A percentile compares a stretch with the other conserved stretches of the same genome.
Conservation (phyloP, 331 rosid genomes). For the Telfairia occidentalis region DNA sequence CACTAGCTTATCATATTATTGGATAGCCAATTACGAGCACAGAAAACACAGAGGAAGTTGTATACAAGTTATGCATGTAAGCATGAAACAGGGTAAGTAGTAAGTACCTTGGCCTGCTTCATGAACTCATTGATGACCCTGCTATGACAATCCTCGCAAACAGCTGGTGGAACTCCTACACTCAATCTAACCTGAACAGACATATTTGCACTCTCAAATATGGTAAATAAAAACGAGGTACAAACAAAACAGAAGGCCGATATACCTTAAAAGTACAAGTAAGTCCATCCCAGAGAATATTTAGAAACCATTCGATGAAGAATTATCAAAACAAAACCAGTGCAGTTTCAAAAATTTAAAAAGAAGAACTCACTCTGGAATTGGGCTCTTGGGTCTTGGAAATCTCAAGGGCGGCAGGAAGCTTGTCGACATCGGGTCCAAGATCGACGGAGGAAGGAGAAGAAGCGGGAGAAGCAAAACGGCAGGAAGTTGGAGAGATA, state of each 20-base stretch:
- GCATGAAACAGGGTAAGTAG: neutral
- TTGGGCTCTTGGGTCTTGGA: constrained; percentile 50
- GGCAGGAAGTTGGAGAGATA: constrained; percentile 10
- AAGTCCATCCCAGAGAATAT: too few species aligned
- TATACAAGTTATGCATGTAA: neutral
- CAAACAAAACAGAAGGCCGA: neutral
- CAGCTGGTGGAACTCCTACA: constrained; percentile 64
- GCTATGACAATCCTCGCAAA: constrained; percentile 74
- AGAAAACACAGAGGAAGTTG: neutral
- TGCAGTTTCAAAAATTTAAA: neutral
- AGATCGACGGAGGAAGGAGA: constrained; percentile 37
- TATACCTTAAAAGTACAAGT: too few species aligned
- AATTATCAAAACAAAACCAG: neutral
- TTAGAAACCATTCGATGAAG: neutral
- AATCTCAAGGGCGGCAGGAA: constrained; percentile 52
- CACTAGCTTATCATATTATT: too few species aligned
- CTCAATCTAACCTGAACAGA: constrained; percentile 65
- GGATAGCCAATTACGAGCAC: neutral
- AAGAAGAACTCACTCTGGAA: constrained; percentile 41
- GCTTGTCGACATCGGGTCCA: constrained; percentile 34
- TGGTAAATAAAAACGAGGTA: neutral
- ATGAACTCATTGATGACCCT: constrained; percentile 55
- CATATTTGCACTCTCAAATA: neutral
- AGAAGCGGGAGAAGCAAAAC: constrained; percentile 29
- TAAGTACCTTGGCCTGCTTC: constrained; percentile 68